A percentile compares a stretch with the other conserved stretches of the same genome.
These are phyloP conservation scores for Mikania micrantha DNA, from an alignment of 129 eudicot species.

Conservation along the genomic window DNA sequence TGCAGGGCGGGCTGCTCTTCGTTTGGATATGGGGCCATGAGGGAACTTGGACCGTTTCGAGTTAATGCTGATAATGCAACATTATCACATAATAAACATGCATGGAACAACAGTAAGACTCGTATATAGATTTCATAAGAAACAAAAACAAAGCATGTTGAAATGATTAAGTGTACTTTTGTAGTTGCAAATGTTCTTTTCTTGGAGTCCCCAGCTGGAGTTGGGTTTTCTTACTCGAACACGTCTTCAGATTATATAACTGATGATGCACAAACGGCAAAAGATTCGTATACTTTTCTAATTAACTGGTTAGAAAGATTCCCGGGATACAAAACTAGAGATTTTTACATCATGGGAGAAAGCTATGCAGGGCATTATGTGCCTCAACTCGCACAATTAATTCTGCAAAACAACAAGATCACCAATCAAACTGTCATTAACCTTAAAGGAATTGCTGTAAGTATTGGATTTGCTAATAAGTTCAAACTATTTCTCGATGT, in stretches of 20 bases:
- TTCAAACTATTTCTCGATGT: background rate
- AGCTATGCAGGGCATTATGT: too few species aligned
- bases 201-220: conserved; percentile 67
- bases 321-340: too few species aligned
- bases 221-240: conserved; percentile 62
- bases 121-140: too few species aligned
- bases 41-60: conserved; percentile 43
- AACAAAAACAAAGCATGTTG: background rate
- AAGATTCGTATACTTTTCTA: too few species aligned
- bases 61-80: conserved; percentile 40
- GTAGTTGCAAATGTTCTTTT: conserved; percentile 61
- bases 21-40: conserved; percentile 37
- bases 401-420: too few species aligned
- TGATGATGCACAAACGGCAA: too few species aligned
- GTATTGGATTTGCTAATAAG: background rate
- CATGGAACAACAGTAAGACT: conserved; percentile 39
- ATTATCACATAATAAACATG: conserved; percentile 25
- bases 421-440: too few species aligned
- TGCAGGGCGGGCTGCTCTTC: conserved; percentile 58
- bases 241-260: conserved; percentile 39
- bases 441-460: too few species aligned
- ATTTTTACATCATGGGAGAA: too few species aligned
- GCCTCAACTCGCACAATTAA: too few species aligned
- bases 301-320: too few species aligned
- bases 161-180: background rate